phyloP scores from a whole-genome alignment of 176 grass and related monocot species.

The Sorghum bicolor region Sorghum_bicolor_NCBIv3 NC_012872.2:54831501-54832000 shows the following conservation, averaged over 20 bases:
- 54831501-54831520: slow-evolving; percentile 74
- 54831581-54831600: slow-evolving; percentile 43
- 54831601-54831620: neutral
- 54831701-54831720: slow-evolving; percentile 2
- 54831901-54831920: neutral
- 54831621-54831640: neutral
- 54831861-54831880: neutral
- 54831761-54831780: neutral
- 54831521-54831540: slow-evolving; percentile 89
- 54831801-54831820: neutral
- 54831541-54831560: slow-evolving; percentile 78
- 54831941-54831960: neutral
- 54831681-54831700: neutral
- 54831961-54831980: neutral
- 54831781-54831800: neutral
- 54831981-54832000: neutral
- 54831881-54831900: neutral
- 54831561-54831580: slow-evolving; percentile 79
- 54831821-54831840: neutral
- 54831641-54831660: neutral
- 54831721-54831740: neutral
- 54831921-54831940: neutral
- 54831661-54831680: neutral
- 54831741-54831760: neutral
- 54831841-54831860: neutral